Conservation (phyloP, 805 yeast genomes). For the Yarrowia sp. region DNA sequence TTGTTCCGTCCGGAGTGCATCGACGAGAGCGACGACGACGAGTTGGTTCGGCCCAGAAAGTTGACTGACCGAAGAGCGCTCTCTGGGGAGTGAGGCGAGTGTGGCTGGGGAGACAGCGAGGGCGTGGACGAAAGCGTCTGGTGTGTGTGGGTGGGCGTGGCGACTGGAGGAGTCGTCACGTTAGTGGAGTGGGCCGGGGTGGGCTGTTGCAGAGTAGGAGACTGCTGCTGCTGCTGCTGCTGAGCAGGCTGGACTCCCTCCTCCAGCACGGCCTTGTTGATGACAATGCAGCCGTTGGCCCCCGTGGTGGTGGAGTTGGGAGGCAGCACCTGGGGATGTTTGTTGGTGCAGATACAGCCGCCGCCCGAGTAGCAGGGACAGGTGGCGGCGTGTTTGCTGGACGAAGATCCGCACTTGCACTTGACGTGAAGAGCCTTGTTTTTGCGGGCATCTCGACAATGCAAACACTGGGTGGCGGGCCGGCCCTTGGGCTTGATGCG, state of each 20-base stretch:
- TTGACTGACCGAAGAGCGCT: slow-evolving; percentile 3
- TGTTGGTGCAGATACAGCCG: slow-evolving; percentile 21
- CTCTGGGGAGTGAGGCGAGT: slow-evolving; percentile 9
- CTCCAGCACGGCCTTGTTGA: slow-evolving; percentile 3
- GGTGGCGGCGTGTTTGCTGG: slow-evolving; percentile 26
- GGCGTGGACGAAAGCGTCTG: background rate
- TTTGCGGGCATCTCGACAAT: slow-evolving; percentile 48
- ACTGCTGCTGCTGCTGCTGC: background rate
- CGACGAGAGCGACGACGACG: slow-evolving; percentile 13
- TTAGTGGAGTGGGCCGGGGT: background rate
- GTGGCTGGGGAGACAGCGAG: slow-evolving; percentile 14
- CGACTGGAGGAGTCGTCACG: background rate
- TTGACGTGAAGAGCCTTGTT: slow-evolving; percentile 31
- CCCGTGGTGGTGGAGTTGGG: slow-evolving; percentile 25
- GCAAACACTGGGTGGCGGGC: slow-evolving; percentile 87
- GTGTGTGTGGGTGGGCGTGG: background rate
- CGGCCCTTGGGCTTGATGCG: slow-evolving; percentile 96
- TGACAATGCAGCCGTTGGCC: slow-evolving; percentile 27
- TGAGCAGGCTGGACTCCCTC: background rate
- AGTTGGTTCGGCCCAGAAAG: slow-evolving; percentile 13
- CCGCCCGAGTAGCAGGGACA: slow-evolving; percentile 32
- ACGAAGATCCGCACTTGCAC: slow-evolving; percentile 37
- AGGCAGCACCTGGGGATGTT: slow-evolving; percentile 18
- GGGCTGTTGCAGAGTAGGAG: background rate
- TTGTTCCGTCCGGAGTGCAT: slow-evolving; percentile 7